phyloP scores from a whole-genome alignment of 495 filamentous ascomycete genomes.

The Penicillium coffeae region DNA sequence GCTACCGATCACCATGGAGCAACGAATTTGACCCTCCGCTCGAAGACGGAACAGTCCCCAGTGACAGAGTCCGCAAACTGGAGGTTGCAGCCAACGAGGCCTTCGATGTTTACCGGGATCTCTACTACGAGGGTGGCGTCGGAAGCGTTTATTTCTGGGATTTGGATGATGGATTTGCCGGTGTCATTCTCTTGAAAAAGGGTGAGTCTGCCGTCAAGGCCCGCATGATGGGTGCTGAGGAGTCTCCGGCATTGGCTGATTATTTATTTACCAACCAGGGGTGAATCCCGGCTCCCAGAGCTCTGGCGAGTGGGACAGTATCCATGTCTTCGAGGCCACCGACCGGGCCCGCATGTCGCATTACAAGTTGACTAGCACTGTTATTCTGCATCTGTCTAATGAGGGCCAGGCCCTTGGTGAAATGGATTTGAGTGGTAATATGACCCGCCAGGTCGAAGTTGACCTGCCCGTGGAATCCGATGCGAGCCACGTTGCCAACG shows the following conservation, averaged over 20 bases:
- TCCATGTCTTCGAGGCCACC: constrained; percentile 95
- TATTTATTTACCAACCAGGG: constrained; percentile 28
- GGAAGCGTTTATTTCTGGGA: constrained; percentile 98
- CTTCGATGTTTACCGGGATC: constrained; percentile 93
- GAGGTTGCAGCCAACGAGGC: constrained; percentile 92
- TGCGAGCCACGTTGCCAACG: constrained; percentile 90
- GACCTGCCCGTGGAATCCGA: constrained; percentile 88
- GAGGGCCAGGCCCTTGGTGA: constrained; percentile 70
- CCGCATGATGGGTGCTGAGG: neutral
- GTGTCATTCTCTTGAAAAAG: constrained; percentile 94
- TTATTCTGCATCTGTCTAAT: constrained; percentile 83
- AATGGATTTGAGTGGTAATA: constrained; percentile 93
- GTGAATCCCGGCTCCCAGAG: constrained; percentile 65
- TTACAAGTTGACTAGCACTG: constrained; percentile 96
- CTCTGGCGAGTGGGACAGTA: constrained; percentile 92
- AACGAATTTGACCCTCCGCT: constrained; percentile 94
- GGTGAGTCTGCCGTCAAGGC: constrained; percentile 41
- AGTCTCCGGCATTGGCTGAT: constrained; percentile 2
- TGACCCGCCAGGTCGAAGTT: constrained; percentile 92
- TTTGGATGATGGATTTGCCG: constrained; percentile 95
- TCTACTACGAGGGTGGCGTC: constrained; percentile 97
- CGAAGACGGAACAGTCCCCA: constrained; percentile 73
- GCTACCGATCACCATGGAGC: constrained; percentile 94
- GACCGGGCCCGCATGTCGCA: constrained; percentile 87
- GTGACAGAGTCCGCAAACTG: constrained; percentile 85